phyloP scores from a whole-genome alignment of 495 filamentous ascomycete genomes.

The Hypoxylon lienhwacheense region DNA sequence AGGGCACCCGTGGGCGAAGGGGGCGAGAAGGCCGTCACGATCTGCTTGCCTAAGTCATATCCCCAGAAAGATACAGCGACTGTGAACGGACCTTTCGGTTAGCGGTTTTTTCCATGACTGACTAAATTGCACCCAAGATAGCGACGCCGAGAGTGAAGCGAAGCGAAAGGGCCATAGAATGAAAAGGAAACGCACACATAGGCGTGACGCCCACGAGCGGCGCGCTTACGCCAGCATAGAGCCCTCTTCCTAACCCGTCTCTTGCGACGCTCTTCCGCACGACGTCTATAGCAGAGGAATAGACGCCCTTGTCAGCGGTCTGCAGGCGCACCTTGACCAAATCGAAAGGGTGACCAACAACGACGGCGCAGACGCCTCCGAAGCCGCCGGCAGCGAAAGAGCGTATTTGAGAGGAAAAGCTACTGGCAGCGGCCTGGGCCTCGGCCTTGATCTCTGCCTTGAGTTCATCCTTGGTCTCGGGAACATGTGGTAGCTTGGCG shows the following conservation, averaged over 20 bases:
- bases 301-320: constrained; percentile 92
- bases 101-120: not conserved
- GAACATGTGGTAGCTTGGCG: constrained; percentile 53
- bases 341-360: constrained; percentile 96
- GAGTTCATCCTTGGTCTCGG: constrained; percentile 55
- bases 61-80: constrained; percentile 99
- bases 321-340: constrained; percentile 96
- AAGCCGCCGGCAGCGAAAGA: constrained; percentile 89
- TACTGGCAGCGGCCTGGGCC: constrained; percentile 49
- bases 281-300: constrained; percentile 87
- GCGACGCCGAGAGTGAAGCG: too few relatives aligned
- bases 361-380: constrained; percentile 88
- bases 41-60: constrained; percentile 89
- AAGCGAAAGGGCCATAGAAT: not conserved
- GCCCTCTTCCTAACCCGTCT: constrained; percentile 78
- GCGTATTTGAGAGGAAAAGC: constrained; percentile 59
- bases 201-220: constrained; percentile 94
- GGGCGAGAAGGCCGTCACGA: constrained; percentile 70
- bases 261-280: constrained; percentile 82
- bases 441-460: constrained; percentile 54
- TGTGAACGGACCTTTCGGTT: constrained; percentile 38
- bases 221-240: constrained; percentile 97
- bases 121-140: too few relatives aligned
- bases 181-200: constrained; percentile 75
- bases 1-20: constrained; percentile 67